Conservation (phyloP, 495 filamentous ascomycete species). For the Daldinia vernicosa region DNA sequence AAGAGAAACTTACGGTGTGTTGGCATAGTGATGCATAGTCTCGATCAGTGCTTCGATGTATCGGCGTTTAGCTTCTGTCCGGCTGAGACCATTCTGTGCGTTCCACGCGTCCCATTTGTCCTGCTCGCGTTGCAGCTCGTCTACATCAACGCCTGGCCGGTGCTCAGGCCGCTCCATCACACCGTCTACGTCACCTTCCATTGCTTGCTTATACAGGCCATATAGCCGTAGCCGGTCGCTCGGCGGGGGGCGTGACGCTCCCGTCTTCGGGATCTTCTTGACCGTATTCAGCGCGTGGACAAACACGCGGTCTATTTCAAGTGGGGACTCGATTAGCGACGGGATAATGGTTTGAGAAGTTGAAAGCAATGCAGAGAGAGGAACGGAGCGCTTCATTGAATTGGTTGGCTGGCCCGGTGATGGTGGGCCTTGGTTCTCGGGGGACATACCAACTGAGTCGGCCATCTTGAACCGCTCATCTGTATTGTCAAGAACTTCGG, state of each 20-base stretch:
- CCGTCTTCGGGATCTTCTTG: constrained; percentile 94
- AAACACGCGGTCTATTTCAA: constrained; percentile 85
- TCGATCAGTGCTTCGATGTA: constrained; percentile 94
- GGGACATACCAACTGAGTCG: constrained; percentile 60
- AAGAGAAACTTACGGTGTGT: constrained; percentile 65
- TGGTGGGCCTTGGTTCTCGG: constrained; percentile 24
- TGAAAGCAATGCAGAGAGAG: constrained; percentile 23
- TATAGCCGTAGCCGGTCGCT: constrained; percentile 88
- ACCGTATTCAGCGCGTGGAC: constrained; percentile 98
- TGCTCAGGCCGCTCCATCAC: constrained; percentile 85
- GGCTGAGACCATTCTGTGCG: constrained; percentile 76
- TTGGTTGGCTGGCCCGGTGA: constrained; percentile 13
- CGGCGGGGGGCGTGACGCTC: constrained; percentile 85
- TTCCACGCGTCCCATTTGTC: constrained; percentile 93
- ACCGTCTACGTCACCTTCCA: constrained; percentile 95
- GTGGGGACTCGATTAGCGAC: constrained; percentile 36
- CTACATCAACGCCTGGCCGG: constrained; percentile 43
- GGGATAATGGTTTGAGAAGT: constrained; percentile 31
- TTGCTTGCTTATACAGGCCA: constrained; percentile 98
- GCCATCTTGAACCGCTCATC: constrained; percentile 51
- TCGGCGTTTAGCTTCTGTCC: constrained; percentile 92
- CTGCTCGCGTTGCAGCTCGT: constrained; percentile 63
- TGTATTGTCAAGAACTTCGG: constrained; percentile 17
- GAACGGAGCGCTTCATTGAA: constrained; percentile 22
- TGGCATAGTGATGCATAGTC: constrained; percentile 94